phyloP scores from a whole-genome alignment of 768 basidiomycete species.

The Chalciporus chontae region DNA sequence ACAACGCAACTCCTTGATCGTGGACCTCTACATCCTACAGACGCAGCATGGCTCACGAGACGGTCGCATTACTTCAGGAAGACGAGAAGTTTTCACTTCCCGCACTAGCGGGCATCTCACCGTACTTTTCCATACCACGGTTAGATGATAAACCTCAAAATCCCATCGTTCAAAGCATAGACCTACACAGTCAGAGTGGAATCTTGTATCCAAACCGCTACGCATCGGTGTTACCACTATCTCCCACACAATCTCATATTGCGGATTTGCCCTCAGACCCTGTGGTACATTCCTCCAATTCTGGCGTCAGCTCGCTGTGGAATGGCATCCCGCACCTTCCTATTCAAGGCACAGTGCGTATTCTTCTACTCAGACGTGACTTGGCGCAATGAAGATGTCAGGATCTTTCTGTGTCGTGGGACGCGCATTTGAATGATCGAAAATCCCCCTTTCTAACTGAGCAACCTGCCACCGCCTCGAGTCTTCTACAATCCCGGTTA shows the following conservation, averaged over 20 bases:
- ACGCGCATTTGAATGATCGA: constrained; percentile 40
- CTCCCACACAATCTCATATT: background rate
- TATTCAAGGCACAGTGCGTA: constrained; percentile 14
- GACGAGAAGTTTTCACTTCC: constrained; percentile 17
- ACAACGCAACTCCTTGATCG: background rate
- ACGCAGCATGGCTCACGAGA: background rate
- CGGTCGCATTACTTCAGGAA: constrained; percentile 14
- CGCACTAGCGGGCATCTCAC: constrained; percentile 38
- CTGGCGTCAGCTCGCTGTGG: constrained; percentile 15
- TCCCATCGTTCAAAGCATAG: constrained; percentile 64
- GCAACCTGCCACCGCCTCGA: constrained; percentile 49
- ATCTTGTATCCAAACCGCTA: background rate
- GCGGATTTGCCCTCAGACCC: background rate
- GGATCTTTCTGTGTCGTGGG: constrained; percentile 63
- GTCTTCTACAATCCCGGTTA: constrained; percentile 60
- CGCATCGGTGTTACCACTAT: background rate
- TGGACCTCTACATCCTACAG: no score
- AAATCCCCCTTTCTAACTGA: constrained; percentile 66
- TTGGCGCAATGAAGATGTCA: constrained; percentile 19
- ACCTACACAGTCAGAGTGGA: constrained; percentile 12
- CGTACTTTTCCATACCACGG: constrained; percentile 59
- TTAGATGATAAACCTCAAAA: constrained; percentile 73
- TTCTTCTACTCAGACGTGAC: background rate
- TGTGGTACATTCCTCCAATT: background rate
- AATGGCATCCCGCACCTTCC: constrained; percentile 11